These are phyloP conservation scores for Cymbopogon flexuosus DNA, from an alignment of 202 grass and related monocot species.

Conservation along the genomic window DNA sequence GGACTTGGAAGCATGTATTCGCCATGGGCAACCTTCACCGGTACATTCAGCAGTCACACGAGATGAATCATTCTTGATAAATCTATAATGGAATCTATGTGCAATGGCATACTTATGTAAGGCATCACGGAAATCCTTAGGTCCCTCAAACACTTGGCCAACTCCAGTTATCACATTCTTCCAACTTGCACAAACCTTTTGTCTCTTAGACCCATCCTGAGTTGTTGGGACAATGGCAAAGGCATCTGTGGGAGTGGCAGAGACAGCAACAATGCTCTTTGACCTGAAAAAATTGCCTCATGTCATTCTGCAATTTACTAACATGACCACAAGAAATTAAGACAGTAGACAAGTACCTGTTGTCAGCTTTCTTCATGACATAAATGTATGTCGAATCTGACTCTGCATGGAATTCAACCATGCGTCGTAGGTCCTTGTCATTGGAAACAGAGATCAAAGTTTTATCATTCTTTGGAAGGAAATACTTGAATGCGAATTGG, in stretches of 20 bases:
- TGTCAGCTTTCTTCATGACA: slow-evolving; percentile 76
- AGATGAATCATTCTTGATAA: slow-evolving; percentile 86
- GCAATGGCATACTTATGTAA: slow-evolving; percentile 96
- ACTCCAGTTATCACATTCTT: slow-evolving; percentile 72
- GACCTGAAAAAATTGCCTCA: slow-evolving; percentile 48
- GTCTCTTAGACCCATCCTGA: slow-evolving; percentile 65
- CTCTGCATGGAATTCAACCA: slow-evolving; percentile 89
- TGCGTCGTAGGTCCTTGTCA: slow-evolving; percentile 84
- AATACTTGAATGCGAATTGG: slow-evolving; percentile 74
- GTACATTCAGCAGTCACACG: slow-evolving; percentile 92
- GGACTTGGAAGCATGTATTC: slow-evolving; percentile 87
- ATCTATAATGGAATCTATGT: slow-evolving; percentile 87
- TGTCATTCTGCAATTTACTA: slow-evolving; percentile 24
- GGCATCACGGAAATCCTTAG: slow-evolving; percentile 89
- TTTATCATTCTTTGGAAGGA: slow-evolving; percentile 88
- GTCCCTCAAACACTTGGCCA: slow-evolving; percentile 82
- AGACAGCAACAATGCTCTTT: slow-evolving; percentile 52
- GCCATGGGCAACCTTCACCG: slow-evolving; percentile 74
- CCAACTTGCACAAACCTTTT: slow-evolving; percentile 75
- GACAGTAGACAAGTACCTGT: slow-evolving; percentile 45
- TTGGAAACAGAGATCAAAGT: slow-evolving; percentile 91
- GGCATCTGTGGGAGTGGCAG: slow-evolving; percentile 45
- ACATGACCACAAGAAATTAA: not conserved
- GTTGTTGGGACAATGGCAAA: slow-evolving; percentile 33
- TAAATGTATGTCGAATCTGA: slow-evolving; percentile 89